Base-by-base conservation (phyloP, 225 moss, liverwort and hornwort species). In the Marchantia polymorpha region DNA sequence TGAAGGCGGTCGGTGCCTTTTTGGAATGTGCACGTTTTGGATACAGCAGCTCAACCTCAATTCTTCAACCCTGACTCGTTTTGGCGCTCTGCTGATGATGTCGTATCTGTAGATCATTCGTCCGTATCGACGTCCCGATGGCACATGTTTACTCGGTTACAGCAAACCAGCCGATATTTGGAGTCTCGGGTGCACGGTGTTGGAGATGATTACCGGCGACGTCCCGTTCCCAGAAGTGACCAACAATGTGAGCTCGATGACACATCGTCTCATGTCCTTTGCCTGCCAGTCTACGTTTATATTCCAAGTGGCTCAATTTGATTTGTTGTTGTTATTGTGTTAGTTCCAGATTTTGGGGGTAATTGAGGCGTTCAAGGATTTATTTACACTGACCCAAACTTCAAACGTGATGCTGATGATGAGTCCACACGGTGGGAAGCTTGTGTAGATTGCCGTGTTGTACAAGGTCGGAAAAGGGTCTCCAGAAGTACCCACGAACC, bases 171-270 rank as follows among this genome's bases (percentile, higher is more conserved):
- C 90, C 83, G 92, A 92, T 84, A 92, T 92, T 68, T 92, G 92
- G 92, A 90, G 90, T 83, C 86, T 92, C 50, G 92, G 92, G 83
- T 92, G 92, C 83, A 92, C 92, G 79, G 91, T 92, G 73, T 85
- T 92, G 83, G 92, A 92, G 85, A 90, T 92, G 92, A 85, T 85
- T 81, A 92, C 92, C 52, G 90, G 86, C 49, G 88, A 89, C 76
- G 88, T 89, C 80, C 92, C 92, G 64, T 90, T 80, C 52, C 89
- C 83, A 31, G 89, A 89, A 10, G n/a, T 92, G 80, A 65, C 77
- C 22, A 77, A 77, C 64, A 51, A 74, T 30, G 74, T 74, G 56
- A 74, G 74, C 31, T 67, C 67, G 39, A 39, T 39, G 39, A 2
- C 30, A 2, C 30, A 0, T 67, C 67, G 22, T 23, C 9, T 60